Evolutionary conservation across 140 eudicot genomes (phyloP), one percentile per base, ranked within the genome.

Genomic region (Cichorium intybus): DNA sequence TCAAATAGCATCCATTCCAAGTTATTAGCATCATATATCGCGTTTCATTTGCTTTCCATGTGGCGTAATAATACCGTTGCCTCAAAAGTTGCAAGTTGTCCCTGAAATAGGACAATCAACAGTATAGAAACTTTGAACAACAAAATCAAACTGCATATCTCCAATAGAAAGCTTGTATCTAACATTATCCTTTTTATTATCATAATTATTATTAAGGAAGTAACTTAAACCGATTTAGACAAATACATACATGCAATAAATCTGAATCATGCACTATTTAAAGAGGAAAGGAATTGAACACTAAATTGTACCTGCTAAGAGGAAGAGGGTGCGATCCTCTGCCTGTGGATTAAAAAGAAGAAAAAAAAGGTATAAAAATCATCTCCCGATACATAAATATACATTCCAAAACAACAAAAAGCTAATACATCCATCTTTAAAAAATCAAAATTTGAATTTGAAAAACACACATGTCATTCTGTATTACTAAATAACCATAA

Each of bases 21-120:
- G 94, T 89, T 46, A 93, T 89, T 49, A 93, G 78, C 95, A 88
- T 79, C 95, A 93, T 84, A 71, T 88, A 93, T 70, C 99, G 88
- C 15, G 99, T 93, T 72, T 97, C 99, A 61, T 93, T 97, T 56
- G 99, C 99, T 78, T 93, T 93, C 99, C 99, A 93, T 35, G 99
- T 93, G 62, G 99, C 97, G 63, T 93, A 93, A 76, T 93, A 93
- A 57, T 93, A 93, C 2, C 97, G 88, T 37, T 93, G 99, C 62
- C 97, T 81, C 73, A 93, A 74, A 68, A 93, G 82, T 70, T 89
- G 97, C 45, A 93, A 72, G 76, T 93, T 93, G 46, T 85, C 97
- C 84, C 99, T 93, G 90, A 45, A 83, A 24, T 24, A 62, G 7
- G 8, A 56, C 24, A 37, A 23, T 16, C 27, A 48, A 31, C 57